phyloP scores from a whole-genome alignment of 225 moss, liverwort and hornwort genomes.

The Marchantia polymorpha region DNA sequence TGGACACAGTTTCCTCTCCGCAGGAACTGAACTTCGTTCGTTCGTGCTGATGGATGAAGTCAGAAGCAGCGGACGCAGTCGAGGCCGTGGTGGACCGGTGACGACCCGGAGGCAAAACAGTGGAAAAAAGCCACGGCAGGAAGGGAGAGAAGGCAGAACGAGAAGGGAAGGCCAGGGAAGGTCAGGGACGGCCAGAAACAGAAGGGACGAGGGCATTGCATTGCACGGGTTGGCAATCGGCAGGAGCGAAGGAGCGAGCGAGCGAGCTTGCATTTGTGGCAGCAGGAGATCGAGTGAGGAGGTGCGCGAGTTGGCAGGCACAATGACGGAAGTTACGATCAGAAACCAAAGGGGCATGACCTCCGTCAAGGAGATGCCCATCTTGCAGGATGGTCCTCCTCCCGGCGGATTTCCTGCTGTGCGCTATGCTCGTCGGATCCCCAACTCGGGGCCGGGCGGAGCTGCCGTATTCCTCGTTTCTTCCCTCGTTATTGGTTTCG shows the following conservation, averaged over 20 bases:
- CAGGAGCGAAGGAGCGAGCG: background rate
- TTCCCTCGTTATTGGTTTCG: slow-evolving; percentile 71
- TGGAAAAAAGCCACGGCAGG: background rate
- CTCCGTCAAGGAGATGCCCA: slow-evolving; percentile 85
- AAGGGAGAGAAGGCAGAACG: background rate
- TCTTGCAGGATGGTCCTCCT: slow-evolving; percentile 95
- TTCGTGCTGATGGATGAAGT: too few species aligned
- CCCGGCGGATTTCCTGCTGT: slow-evolving; percentile 92
- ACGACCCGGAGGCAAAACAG: too few species aligned
- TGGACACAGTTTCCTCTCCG: too few species aligned
- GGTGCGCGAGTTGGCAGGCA: slow-evolving; percentile 14
- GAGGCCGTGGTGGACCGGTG: too few species aligned
- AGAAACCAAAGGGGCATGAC: slow-evolving; percentile 80
- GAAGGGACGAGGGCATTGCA: background rate
- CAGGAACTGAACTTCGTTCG: too few species aligned
- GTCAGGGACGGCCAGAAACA: background rate
- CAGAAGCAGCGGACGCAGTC: too few species aligned
- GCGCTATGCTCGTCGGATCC: slow-evolving; percentile 86
- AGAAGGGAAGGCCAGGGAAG: background rate
- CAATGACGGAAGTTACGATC: slow-evolving; percentile 76
- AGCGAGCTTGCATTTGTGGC: background rate
- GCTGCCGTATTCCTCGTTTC: slow-evolving; percentile 68
- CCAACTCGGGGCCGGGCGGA: slow-evolving; percentile 74
- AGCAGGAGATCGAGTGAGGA: background rate
- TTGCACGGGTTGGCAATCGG: background rate